Conservation (phyloP, 495 filamentous ascomycete genomes). For the Cercophora scortea region DNA sequence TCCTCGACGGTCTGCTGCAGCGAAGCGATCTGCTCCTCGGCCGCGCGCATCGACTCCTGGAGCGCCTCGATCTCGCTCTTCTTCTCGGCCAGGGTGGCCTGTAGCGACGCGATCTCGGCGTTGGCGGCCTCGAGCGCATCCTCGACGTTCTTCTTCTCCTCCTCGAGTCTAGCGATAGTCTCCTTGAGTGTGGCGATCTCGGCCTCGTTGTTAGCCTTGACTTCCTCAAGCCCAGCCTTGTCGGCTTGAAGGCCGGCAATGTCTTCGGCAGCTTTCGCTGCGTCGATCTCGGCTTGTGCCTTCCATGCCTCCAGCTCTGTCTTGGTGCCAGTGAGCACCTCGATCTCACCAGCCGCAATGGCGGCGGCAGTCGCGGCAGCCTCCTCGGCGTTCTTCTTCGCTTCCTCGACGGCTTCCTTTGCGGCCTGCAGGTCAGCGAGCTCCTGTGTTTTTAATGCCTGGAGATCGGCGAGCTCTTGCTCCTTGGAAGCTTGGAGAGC, state of each 20-base stretch:
- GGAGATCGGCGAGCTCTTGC: slow-evolving; percentile 6
- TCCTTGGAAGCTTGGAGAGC: slow-evolving; percentile 3
- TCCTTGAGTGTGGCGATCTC: slow-evolving; percentile 19
- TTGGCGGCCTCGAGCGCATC: slow-evolving; percentile 18
- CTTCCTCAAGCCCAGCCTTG: slow-evolving; percentile 15
- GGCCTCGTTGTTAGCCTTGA: slow-evolving; percentile 18
- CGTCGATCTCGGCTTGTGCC: slow-evolving; percentile 8
- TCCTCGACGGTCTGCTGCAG: slow-evolving; percentile 24
- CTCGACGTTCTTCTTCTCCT: slow-evolving; percentile 17
- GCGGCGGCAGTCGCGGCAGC: slow-evolving; percentile 21
- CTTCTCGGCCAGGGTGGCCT: slow-evolving; percentile 13
- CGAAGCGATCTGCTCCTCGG: slow-evolving; percentile 20
- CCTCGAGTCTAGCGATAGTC: slow-evolving; percentile 13
- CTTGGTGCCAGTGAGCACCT: slow-evolving; percentile 15
- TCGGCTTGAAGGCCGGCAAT: slow-evolving; percentile 6
- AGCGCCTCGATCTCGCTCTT: slow-evolving; percentile 20
- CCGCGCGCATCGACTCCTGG: slow-evolving; percentile 17
- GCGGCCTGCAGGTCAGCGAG: slow-evolving; percentile 4
- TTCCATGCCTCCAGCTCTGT: slow-evolving; percentile 8
- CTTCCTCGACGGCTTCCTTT: slow-evolving; percentile 17
- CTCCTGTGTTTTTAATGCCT: no score
- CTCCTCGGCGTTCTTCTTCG: slow-evolving; percentile 14
- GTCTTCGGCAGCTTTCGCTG: slow-evolving; percentile 5
- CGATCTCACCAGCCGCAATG: slow-evolving; percentile 18
- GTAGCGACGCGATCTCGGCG: slow-evolving; percentile 18